Conservation (phyloP, 2,329 filamentous ascomycete genomes). For the Dactylonectria macrodidyma region DNA sequence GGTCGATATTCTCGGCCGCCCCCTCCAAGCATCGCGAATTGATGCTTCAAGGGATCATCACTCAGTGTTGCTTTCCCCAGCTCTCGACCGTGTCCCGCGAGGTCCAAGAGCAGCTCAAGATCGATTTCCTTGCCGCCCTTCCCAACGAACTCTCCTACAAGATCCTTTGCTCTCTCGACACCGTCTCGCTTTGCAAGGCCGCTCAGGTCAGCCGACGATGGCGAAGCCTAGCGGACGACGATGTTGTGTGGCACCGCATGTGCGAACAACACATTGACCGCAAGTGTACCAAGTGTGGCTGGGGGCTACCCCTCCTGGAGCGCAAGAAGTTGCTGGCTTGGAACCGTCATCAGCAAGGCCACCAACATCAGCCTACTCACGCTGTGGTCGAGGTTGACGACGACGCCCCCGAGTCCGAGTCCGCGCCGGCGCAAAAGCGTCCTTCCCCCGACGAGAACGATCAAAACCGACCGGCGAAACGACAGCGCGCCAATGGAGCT, state of each 20-base stretch:
- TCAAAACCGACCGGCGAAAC: constrained; percentile 50
- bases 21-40: constrained; percentile 94
- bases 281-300: constrained; percentile 95
- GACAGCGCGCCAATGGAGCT: constrained; percentile 48
- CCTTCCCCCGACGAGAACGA: constrained; percentile 49
- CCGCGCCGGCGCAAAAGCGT: constrained; percentile 51
- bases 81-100: constrained; percentile 92
- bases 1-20: constrained; percentile 97
- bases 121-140: constrained; percentile 93
- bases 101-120: constrained; percentile 95
- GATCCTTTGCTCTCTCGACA: constrained; percentile 93
- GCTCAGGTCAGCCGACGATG: constrained; percentile 93
- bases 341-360: constrained; percentile 85
- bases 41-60: constrained; percentile 96
- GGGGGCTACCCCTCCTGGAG: constrained; percentile 92
- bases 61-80: constrained; percentile 98
- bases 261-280: constrained; percentile 97
- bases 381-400: constrained; percentile 46
- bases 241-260: constrained; percentile 97
- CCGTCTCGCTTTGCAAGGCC: constrained; percentile 93
- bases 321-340: constrained; percentile 89
- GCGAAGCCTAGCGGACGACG: constrained; percentile 93
- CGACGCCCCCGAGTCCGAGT: constrained; percentile 43
- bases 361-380: constrained; percentile 51
- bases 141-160: constrained; percentile 94